Evolutionary conservation across 2,329 filamentous ascomycete genomes (phyloP).

Genomic region (Fusarium sp.): DNA sequence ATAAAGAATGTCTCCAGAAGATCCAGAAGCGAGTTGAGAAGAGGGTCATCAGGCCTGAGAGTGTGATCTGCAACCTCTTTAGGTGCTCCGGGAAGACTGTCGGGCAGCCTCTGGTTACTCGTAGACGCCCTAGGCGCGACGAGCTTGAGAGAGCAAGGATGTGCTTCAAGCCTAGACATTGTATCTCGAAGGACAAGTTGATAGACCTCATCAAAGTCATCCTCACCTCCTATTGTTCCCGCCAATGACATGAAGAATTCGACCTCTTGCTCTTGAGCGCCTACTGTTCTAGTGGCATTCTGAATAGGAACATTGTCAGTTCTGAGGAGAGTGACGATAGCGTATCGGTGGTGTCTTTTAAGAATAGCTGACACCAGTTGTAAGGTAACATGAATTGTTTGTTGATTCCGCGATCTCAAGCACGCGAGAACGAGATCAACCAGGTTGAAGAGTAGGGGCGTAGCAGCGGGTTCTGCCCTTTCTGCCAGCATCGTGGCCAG

Average conservation of each 20-base stretch:
- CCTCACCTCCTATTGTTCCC: constrained; percentile 72
- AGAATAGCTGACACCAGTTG: constrained; percentile 88
- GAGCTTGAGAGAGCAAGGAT: constrained; percentile 76
- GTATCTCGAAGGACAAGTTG: constrained; percentile 77
- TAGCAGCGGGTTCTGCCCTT: constrained; percentile 76
- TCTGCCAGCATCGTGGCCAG: constrained; percentile 81
- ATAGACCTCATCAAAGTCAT: constrained; percentile 78
- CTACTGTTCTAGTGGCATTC: constrained; percentile 70
- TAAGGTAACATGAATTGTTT: constrained; percentile 89
- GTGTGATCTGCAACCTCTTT: constrained; percentile 69
- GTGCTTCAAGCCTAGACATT: constrained; percentile 73
- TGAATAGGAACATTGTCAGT: constrained; percentile 67
- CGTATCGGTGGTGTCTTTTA: constrained; percentile 87
- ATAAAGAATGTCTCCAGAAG: constrained; percentile 84
- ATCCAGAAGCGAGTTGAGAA: constrained; percentile 72
- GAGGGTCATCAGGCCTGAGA: constrained; percentile 68
- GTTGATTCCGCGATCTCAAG: constrained; percentile 82
- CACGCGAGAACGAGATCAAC: constrained; percentile 91
- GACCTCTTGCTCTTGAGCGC: constrained; percentile 78
- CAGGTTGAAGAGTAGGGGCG: constrained; percentile 90
- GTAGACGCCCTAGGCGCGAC: constrained; percentile 68
- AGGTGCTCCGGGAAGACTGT: constrained; percentile 68
- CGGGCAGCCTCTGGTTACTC: constrained; percentile 66
- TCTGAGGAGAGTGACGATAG: constrained; percentile 78
- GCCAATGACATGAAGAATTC: constrained; percentile 76